phyloP scores from a whole-genome alignment of 2,329 filamentous ascomycete genomes.

The Colletotrichum simmondsii region DNA sequence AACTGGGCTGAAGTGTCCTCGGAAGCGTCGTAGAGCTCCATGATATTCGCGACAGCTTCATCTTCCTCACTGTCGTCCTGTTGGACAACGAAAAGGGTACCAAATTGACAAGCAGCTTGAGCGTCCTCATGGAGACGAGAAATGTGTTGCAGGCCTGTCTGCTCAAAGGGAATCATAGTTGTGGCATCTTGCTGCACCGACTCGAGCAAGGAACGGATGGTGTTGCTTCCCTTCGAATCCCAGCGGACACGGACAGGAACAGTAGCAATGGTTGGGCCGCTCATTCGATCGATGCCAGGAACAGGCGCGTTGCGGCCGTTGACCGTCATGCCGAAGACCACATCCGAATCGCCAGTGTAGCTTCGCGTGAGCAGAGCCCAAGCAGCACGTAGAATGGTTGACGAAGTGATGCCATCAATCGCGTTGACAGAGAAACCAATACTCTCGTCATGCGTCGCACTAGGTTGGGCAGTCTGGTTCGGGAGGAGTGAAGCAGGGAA shows the following conservation, averaged over 20 bases:
- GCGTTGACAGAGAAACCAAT: not conserved
- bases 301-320: conserved; percentile 42
- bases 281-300: conserved; percentile 38
- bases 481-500: not conserved
- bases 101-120: conserved; percentile 37
- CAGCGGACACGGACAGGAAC: conserved; percentile 39
- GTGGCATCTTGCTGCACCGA: conserved; percentile 28
- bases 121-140: conserved; percentile 27
- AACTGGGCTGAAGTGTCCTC: not conserved
- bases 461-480: not conserved
- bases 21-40: not conserved
- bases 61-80: conserved; percentile 15
- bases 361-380: conserved; percentile 46
- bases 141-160: conserved; percentile 36
- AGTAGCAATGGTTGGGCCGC: conserved; percentile 43
- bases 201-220: conserved; percentile 15
- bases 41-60: not conserved
- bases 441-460: not conserved
- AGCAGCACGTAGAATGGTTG: conserved; percentile 36
- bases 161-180: conserved; percentile 37
- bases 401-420: not conserved
- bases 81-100: conserved; percentile 44
- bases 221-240: conserved; percentile 7
- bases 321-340: conserved; percentile 41
- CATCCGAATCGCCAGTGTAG: conserved; percentile 43